Percentiles rank a stretch among this genome's conserved stretches.
Conservation (phyloP, 768 basidiomycete species). For the Terana coerulea region DNA sequence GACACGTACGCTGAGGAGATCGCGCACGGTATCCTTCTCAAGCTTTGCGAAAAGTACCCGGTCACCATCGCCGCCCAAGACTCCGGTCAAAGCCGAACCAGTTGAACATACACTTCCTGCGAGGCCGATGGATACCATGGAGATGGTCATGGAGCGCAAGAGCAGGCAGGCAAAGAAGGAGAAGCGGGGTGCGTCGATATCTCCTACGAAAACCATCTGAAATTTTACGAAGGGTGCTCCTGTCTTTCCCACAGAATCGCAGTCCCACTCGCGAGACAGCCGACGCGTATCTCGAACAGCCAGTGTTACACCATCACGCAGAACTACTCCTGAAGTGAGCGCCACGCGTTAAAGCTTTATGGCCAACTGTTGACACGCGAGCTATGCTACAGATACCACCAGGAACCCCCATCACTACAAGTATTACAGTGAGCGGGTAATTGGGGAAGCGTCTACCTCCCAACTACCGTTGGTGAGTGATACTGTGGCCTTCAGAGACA, state of each 20-base stretch:
- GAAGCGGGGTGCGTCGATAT: slow-evolving; percentile 42
- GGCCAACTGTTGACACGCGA: slow-evolving; percentile 1
- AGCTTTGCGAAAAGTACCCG: slow-evolving; percentile 30
- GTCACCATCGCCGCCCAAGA: slow-evolving; percentile 43
- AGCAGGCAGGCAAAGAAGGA: slow-evolving; percentile 47
- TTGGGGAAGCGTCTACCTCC: slow-evolving; percentile 22
- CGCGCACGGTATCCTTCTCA: slow-evolving; percentile 42
- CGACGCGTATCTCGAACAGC: slow-evolving; percentile 16
- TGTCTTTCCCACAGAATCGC: slow-evolving; percentile 16
- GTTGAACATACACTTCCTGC: slow-evolving; percentile 44
- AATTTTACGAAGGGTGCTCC: not conserved
- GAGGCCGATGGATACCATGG: slow-evolving; percentile 71
- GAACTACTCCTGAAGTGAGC: slow-evolving; percentile 15
- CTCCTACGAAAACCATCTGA: not conserved
- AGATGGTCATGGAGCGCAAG: slow-evolving; percentile 71
- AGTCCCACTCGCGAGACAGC: slow-evolving; percentile 20
- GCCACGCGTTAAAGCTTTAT: slow-evolving; percentile 48
- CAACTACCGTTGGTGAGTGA: slow-evolving; percentile 13
- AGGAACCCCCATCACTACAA: slow-evolving; percentile 26
- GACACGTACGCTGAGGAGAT: slow-evolving; percentile 25
- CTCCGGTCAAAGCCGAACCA: slow-evolving; percentile 64
- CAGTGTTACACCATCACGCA: slow-evolving; percentile 11
- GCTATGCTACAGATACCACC: slow-evolving; percentile 14
- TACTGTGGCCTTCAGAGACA: not conserved
- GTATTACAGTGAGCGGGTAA: slow-evolving; percentile 26